A percentile compares a stretch with the other conserved stretches of the same genome.
These are phyloP conservation scores for Stagonosporopsis rhizophila DNA, from an alignment of 2,329 filamentous ascomycete genomes.

Conservation along the genomic window DNA sequence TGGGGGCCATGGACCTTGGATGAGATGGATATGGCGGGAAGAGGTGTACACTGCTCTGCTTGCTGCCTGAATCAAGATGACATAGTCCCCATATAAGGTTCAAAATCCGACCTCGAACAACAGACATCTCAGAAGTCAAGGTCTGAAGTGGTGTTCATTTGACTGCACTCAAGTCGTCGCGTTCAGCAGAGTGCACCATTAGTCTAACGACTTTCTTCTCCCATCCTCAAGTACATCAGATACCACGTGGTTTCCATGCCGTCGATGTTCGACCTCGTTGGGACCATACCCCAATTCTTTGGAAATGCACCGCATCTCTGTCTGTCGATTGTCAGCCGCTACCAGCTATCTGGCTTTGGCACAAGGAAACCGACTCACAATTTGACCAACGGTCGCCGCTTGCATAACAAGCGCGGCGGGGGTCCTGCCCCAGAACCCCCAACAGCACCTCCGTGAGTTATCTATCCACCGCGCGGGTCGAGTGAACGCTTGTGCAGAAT, in stretches of 20 bases:
- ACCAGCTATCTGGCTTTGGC: neutral
- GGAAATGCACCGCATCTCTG: conserved; percentile 10
- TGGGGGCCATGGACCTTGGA: conserved; percentile 13
- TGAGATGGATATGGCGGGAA: conserved; percentile 9
- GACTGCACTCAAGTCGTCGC: neutral
- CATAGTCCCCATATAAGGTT: conserved; percentile 10
- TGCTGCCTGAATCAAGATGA: conserved; percentile 8
- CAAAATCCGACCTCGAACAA: neutral
- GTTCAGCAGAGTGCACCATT: neutral
- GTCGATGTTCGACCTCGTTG: neutral
- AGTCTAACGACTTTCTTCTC: neutral
- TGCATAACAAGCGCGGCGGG: neutral
- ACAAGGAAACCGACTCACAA: neutral
- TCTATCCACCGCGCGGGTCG: neutral
- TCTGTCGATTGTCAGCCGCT: conserved; percentile 2
- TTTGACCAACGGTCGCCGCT: neutral
- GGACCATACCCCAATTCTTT: neutral
- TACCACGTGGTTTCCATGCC: neutral
- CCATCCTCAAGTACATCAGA: neutral
- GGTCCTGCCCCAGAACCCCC: conserved; percentile 35
- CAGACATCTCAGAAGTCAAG: neutral
- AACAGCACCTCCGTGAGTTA: conserved; percentile 38
- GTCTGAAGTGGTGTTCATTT: neutral
- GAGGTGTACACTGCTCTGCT: neutral
- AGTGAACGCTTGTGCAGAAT: neutral